These are phyloP conservation scores for Alopecurus myosuroides DNA, from an alignment of 176 grass and related monocot genomes.

Conservation along the genomic window DNA sequence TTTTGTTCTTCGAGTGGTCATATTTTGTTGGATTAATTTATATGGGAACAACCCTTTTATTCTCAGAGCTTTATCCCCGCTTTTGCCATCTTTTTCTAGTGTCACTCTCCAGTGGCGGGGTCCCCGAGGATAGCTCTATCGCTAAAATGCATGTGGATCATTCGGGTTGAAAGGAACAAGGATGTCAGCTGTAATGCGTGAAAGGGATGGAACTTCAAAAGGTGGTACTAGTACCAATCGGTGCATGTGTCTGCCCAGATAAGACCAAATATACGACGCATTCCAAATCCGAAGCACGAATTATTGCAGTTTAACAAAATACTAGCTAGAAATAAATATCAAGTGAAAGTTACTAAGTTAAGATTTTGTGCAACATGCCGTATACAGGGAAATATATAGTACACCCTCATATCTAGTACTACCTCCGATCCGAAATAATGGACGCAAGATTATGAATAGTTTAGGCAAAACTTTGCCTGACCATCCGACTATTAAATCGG, in stretches of 20 bases:
- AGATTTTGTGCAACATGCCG: too few species aligned
- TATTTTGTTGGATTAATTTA: neutral
- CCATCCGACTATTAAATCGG: too few species aligned
- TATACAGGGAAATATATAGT: too few species aligned
- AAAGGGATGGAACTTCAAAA: neutral
- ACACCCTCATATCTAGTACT: too few species aligned
- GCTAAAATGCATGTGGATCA: neutral
- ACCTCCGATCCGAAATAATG: too few species aligned
- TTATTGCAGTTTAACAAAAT: neutral
- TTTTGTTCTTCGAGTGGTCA: slow-evolving; percentile 8
- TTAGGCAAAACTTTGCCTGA: too few species aligned
- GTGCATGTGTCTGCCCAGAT: neutral
- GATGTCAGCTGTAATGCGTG: neutral
- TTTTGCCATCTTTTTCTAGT: neutral
- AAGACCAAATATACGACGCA: neutral
- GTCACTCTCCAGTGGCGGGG: neutral
- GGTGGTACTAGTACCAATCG: neutral
- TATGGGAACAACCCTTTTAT: neutral
- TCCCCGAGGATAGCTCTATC: neutral
- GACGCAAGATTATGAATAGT: too few species aligned
- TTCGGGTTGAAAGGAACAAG: slow-evolving; percentile 10
- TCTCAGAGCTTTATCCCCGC: neutral
- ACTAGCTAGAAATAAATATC: too few species aligned
- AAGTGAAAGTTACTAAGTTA: too few species aligned
- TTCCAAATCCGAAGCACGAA: neutral